Base-by-base conservation (phyloP, 768 basidiomycete species). In the Russula ochroleuca region DNA sequence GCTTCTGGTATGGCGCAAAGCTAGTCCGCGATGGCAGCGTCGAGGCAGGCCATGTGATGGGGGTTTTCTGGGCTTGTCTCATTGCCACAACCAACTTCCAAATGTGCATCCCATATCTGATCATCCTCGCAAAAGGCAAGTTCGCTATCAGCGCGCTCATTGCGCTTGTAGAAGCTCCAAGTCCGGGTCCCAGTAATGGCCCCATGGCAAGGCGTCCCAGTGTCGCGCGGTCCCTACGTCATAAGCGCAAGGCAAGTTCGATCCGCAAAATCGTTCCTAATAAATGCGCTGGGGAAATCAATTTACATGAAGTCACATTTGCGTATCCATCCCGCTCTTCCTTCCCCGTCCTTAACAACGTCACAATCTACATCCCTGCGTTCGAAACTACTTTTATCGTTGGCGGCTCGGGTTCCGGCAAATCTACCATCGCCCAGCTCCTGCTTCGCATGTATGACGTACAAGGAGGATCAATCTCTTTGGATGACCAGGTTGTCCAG, bases 61-160 rank as follows among this genome's bases (percentile, higher is more conserved):
- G 90, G n/a, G 92, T 95, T 57, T 99, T 98, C 74, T 98, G 96
- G 95, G 94, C 96, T 0, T 94, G 92, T 72, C 78, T 98, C 23
- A 90, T 98, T 65, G 94, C 92, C 0, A 88, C 90, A 1, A 87
- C 83, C 69, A 94, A 92, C 73, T 76, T 97, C 2, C 94, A 97
- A 72, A 85, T 89, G 81, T 86, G 85, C 69, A 84, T 98, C 11
- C 94, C 94, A 0, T 85, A 90, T 64, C 76, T 92, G 68, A 86
- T 94, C 66, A 75, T 79, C 35, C 76, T 97, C 63, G 81, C 87
- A 19, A 89, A 88, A 71, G 96, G 93, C 60, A 97, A 96, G 72
- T 83, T 83, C 59, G 85, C 90, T 5, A 87, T 93, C 81, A 85
- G 81, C 1, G 78, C 84, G 0, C 78, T 94, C 33, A 71, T 92